Evolutionary conservation across 176 grass and related monocot genomes (phyloP), one percentile per base, ranked within the genome.

Genomic region (Musa beccarii): DNA sequence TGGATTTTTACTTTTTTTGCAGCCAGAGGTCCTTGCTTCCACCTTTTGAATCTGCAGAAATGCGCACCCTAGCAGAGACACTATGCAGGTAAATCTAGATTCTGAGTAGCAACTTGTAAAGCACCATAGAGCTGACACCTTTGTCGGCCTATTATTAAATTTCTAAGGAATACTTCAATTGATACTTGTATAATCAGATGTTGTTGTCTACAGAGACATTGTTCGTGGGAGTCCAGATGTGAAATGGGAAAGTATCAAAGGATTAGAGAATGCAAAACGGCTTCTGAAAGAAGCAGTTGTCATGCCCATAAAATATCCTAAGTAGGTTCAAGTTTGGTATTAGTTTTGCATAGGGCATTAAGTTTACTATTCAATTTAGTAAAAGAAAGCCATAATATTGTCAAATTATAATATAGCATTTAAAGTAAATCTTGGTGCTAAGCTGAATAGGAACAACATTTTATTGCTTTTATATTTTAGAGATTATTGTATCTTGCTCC

Each of bases 171-270:
- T 43, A 6, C 34, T 43, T 43, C 34, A 43, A 5, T 43, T 43
- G 34, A 43, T 43, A 43, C 34, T 43, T 28, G 2, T 61, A 49
- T 25, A 78, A 43, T 23, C 77, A 52, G 10, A 56, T 75, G 63
- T 74, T 59, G 52, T 74, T 75, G 26, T 65, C 51, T 55, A 49
- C 82, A 98, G 94, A 71, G 90, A 98, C 78, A 98, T 93, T 73
- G 83, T 97, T 79, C 85, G 84, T 43, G 94, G 94, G 49, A 97
- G 82, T 83, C 90, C 94, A 82, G 94, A 97, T 93, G 94, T 93
- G 56, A 90, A 93, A 78, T 97, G 94, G 94, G 94, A 98, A 82
- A 91, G 87, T 86, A 98, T 93, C 81, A 98, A 93, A 86, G 94
- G 94, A 59, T 84, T 98, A 66, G 94, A 87, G 75, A 93, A 77